Evolutionary conservation across 306 rosid genomes (phyloP), one percentile per base, ranked within the genome.

Genomic region (Alnus glutinosa): DNA sequence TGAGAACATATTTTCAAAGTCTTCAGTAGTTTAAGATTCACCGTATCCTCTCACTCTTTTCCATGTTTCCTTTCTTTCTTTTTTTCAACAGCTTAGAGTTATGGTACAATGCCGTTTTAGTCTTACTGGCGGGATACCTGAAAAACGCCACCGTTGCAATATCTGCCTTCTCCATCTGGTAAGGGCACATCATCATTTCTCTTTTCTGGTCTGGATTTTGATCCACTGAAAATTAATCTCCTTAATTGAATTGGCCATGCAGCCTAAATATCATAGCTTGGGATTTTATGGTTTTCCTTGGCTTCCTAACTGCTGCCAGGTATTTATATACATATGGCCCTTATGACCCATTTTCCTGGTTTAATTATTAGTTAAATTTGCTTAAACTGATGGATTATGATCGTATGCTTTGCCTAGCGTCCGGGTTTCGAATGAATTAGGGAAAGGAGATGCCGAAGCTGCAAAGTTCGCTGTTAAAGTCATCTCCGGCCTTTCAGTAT

Each of bases 231-330:
- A 67, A 18, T 34, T 0, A 34, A 34, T 66, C 0, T 66, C 71
- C 7, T 8, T 3, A 66, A n/a, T 39, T 67, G 15, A 64, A n/a
- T 1, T 18, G 28, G 18, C 72, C 4, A 39, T 18, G 34, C 51
- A 67, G 72, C 72, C 72, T 67, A 30, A 67, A 67, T 42, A 67
- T 67, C 30, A n/a, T 67, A 9, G 72, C 72, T 39, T 67, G 72
- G 72, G 51, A 39, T 6, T 42, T 67, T 16, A 67, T 67, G 72
- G 7, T 67, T 10, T 67, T 67, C 32, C 30, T 67, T 39, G 72
- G 72, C 32, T 67, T 67, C 72, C 30, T 67, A 39, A 18, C 72
- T 18, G 51, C 51, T 1, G 14, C 72, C 18, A 67, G 72, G 72
- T 67, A 42, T 61, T 4, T 23, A 23, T 23, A 23, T 23, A 23